Evolutionary conservation across 2,329 filamentous ascomycete species (phyloP), one percentile per base, ranked within the genome.

Genomic region (Aspergillus costaricaensis): DNA sequence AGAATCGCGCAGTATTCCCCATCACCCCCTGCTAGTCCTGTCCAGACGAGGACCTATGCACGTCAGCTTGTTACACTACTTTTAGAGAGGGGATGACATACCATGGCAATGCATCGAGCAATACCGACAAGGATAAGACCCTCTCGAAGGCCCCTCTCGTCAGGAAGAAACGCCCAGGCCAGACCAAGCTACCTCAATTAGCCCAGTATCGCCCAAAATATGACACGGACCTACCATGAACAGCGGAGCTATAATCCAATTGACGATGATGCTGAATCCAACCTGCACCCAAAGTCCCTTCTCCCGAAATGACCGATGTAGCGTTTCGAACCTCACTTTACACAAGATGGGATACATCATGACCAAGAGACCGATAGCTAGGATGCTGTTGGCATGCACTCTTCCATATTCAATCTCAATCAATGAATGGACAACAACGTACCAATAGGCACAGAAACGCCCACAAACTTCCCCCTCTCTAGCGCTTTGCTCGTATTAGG

Each of bases 341-440:
- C 91, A 96, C 0, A 96, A 80, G 61, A 96, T 96, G 0, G 92
- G 92, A 70, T 95, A 96, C 91, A 96, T 96, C 91, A 96, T 96
- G 44, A 96, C 87, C 1, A 96, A 82, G 0, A 96, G 78, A 0
- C 92, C 91, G 51, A 96, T 79, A 0, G 91, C 91, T 91, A 50
- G 17, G 23, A 36, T 59, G 14, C 4, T 15, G 44, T 49, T 15
- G n/a, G 21, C 14, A 57, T 50, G 12, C 4, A 32, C 52, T 57
- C n/a, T 55, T 41, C 7, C 14, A 27, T 25, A 15, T 44, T 9
- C 19, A 12, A 30, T 14, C 12, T 14, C 27, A 51, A 60, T 8
- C 25, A 21, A 2, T 8, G 27, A 14, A 3, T 15, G 27, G 14
- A 27, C 7, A 9, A 27, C 15, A 14, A 53, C 79, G 58, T 72